Percentiles rank a stretch among this genome's conserved stretches.
phyloP scores from a whole-genome alignment of 108 stramenopile species.

The Hondaea fermentalgiana region DNA sequence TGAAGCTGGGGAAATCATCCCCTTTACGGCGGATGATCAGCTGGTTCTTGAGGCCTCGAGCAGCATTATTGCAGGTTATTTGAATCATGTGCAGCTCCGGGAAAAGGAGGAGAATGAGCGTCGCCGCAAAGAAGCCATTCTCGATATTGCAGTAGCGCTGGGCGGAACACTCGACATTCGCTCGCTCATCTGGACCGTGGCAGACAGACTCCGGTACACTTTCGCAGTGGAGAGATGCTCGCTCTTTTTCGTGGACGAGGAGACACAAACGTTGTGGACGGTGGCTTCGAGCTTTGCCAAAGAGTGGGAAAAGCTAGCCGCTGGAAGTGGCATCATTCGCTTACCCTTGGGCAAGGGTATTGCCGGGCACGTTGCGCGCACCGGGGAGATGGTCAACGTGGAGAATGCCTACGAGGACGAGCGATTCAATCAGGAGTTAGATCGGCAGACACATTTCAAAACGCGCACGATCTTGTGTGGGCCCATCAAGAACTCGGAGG shows the following conservation, averaged over 20 bases:
- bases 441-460: conserved; percentile 34
- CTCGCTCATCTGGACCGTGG: conserved; percentile 32
- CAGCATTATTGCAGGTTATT: background rate
- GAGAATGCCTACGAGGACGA: conserved; percentile 46
- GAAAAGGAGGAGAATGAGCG: background rate
- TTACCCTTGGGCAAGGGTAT: conserved; percentile 27
- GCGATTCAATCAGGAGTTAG: conserved; percentile 46
- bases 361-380: conserved; percentile 39
- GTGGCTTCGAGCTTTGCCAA: background rate
- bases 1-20: background rate
- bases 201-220: conserved; percentile 30
- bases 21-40: background rate
- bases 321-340: background rate
- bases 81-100: background rate
- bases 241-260: conserved; percentile 37
- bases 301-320: background rate
- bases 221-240: conserved; percentile 33
- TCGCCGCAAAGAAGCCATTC: background rate
- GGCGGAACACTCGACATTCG: conserved; percentile 26
- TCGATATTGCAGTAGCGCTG: conserved; percentile 1
- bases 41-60: background rate
- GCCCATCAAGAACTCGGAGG: conserved; percentile 26
- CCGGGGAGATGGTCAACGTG: conserved; percentile 39
- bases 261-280: conserved; percentile 35
- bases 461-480: conserved; percentile 45